A percentile compares a stretch with the other conserved stretches of the same genome.
These are phyloP conservation scores for Gracilaria caudata DNA, from an alignment of 23 red algal species.

Conservation along the genomic window DNA sequence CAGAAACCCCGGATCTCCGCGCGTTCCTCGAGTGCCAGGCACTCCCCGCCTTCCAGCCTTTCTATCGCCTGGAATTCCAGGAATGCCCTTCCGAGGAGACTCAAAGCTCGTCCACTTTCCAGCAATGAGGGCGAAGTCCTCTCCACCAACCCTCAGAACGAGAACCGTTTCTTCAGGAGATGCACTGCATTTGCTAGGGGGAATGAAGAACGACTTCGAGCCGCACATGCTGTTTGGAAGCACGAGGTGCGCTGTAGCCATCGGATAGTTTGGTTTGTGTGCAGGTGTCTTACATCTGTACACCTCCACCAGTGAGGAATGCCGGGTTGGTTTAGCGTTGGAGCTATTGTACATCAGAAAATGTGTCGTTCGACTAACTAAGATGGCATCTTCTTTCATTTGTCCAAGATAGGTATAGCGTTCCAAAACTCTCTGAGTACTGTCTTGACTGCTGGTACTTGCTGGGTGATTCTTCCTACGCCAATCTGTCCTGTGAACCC, in stretches of 20 bases:
- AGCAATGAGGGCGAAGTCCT: not conserved
- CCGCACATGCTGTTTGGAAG: slow-evolving; percentile 2
- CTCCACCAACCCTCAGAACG: slow-evolving; percentile 2
- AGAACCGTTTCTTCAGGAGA: not conserved
- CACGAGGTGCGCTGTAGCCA: not conserved
- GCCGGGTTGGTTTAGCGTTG: not conserved
- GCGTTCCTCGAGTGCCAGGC: not conserved
- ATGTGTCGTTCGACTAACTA: not conserved
- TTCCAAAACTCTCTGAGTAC: not conserved
- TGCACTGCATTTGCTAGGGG: not conserved
- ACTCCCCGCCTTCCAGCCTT: not conserved
- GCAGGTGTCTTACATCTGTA: not conserved
- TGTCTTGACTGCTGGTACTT: not conserved
- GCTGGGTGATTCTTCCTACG: not conserved
- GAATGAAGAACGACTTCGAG: not conserved
- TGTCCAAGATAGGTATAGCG: not conserved
- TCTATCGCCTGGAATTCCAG: not conserved
- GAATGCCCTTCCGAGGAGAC: not conserved
- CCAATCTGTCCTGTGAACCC: not conserved
- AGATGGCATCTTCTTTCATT: not conserved
- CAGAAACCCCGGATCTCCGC: not conserved
- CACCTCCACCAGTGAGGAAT: not conserved
- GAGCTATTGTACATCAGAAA: not conserved
- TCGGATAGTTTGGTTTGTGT: not conserved
- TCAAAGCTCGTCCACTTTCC: not conserved